Conservation (phyloP, 2,329 filamentous ascomycete species). For the Pseudogymnoascus pannorum region DNA sequence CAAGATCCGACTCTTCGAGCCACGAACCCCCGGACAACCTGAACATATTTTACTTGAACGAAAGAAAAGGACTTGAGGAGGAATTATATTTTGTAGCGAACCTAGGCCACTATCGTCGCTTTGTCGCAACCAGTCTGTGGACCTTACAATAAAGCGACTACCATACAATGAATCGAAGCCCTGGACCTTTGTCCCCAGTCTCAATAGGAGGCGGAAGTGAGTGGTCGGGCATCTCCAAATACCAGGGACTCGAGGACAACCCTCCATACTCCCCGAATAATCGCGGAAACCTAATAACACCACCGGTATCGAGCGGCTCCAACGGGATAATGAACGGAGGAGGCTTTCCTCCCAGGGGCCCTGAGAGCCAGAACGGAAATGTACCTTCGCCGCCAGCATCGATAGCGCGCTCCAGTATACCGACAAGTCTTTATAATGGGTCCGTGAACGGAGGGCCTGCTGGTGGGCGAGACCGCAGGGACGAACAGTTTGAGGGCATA, state of each 20-base stretch:
- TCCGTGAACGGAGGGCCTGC: constrained; percentile 34
- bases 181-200: constrained; percentile 73
- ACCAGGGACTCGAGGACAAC: constrained; percentile 47
- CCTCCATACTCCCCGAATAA: constrained; percentile 43
- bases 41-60: background rate
- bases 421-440: constrained; percentile 56
- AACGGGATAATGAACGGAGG: constrained; percentile 55
- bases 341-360: constrained; percentile 41
- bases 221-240: constrained; percentile 66
- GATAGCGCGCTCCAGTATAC: constrained; percentile 76
- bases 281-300: constrained; percentile 57
- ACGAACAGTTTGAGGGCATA: constrained; percentile 55
- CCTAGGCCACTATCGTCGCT: background rate
- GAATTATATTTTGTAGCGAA: background rate
- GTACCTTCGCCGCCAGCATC: constrained; percentile 82
- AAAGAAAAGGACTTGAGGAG: background rate
- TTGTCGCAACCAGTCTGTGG: constrained; percentile 1
- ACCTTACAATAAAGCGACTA: constrained; percentile 4
- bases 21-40: background rate
- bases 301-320: constrained; percentile 60
- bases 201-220: constrained; percentile 70
- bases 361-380: constrained; percentile 43
- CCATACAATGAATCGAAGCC: constrained; percentile 59
- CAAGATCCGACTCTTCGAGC: constrained; percentile 3
- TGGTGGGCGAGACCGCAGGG: constrained; percentile 53